These are phyloP conservation scores for Carex cristatella DNA, from an alignment of 176 grass and related monocot genomes.

Conservation along the genomic window DNA sequence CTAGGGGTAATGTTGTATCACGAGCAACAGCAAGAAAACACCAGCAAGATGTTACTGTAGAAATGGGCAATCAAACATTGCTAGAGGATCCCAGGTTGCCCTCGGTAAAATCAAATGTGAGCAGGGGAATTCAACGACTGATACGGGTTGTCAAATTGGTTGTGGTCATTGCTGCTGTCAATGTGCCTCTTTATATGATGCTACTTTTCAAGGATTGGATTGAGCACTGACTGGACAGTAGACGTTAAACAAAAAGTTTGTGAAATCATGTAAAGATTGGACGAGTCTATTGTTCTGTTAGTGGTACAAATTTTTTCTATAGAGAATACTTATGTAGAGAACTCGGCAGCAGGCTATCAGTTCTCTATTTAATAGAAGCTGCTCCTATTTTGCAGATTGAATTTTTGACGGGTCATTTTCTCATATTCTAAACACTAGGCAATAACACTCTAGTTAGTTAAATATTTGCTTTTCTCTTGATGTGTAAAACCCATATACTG, in stretches of 20 bases:
- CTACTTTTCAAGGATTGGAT: slow-evolving; percentile 96
- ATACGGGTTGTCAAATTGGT: slow-evolving; percentile 72
- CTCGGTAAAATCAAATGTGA: slow-evolving; percentile 43
- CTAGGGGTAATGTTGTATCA: slow-evolving; percentile 70
- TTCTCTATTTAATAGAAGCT: not conserved
- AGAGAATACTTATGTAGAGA: not conserved
- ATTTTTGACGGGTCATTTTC: not conserved
- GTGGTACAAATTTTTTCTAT: not conserved
- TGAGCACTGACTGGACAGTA: slow-evolving; percentile 41
- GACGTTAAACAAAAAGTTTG: not conserved
- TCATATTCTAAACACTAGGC: not conserved
- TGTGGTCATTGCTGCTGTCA: slow-evolving; percentile 58
- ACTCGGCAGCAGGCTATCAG: not conserved
- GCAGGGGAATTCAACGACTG: slow-evolving; percentile 53
- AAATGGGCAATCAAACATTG: slow-evolving; percentile 46
- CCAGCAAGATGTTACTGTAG: slow-evolving; percentile 41
- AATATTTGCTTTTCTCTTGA: not conserved
- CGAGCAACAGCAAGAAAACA: slow-evolving; percentile 64
- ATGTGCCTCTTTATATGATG: slow-evolving; percentile 97
- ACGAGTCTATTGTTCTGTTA: slow-evolving; percentile 2
- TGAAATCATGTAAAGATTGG: not conserved
- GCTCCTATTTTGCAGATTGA: not conserved
- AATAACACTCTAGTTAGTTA: not conserved
- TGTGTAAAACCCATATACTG: not conserved
- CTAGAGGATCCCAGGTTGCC: slow-evolving; percentile 50